Conservation (phyloP, 768 basidiomycete genomes). For the Ramaria sp. region DNA sequence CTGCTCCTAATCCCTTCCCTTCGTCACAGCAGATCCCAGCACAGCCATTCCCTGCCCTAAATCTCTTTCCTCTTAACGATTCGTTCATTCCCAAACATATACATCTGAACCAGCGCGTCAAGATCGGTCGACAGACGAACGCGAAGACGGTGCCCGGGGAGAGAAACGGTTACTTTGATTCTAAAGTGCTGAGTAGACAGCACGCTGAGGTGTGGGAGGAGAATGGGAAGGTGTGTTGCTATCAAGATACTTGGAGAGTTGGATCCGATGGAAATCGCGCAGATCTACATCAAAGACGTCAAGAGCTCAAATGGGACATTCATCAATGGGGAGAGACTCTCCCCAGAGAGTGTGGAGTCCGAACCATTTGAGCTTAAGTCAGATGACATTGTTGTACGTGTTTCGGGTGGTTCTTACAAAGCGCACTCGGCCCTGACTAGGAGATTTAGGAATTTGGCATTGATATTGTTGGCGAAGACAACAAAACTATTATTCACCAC, state of each 20-base stretch:
- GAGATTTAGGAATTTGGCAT: slow-evolving; percentile 86
- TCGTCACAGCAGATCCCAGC: not conserved
- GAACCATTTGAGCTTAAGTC: slow-evolving; percentile 90
- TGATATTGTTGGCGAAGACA: slow-evolving; percentile 97
- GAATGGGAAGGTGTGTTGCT: slow-evolving; percentile 54
- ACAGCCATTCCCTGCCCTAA: slow-evolving; percentile 25
- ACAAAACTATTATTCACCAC: slow-evolving; percentile 95
- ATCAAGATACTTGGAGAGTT: not conserved
- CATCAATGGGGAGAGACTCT: slow-evolving; percentile 90
- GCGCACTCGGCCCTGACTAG: not conserved
- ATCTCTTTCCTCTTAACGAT: slow-evolving; percentile 86
- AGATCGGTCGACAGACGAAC: slow-evolving; percentile 95
- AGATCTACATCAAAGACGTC: slow-evolving; percentile 98
- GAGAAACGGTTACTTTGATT: slow-evolving; percentile 94
- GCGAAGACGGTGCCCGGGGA: slow-evolving; percentile 86
- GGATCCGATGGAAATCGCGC: not conserved
- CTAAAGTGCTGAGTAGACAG: slow-evolving; percentile 85
- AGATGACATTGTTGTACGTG: slow-evolving; percentile 88
- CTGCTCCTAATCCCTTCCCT: slow-evolving; percentile 3
- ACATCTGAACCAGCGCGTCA: slow-evolving; percentile 65
- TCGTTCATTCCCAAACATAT: slow-evolving; percentile 94
- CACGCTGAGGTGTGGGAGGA: slow-evolving; percentile 99
- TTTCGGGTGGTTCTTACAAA: not conserved
- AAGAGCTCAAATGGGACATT: slow-evolving; percentile 98
- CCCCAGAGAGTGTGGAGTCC: slow-evolving; percentile 79